phyloP scores from a whole-genome alignment of 805 yeast genomes.

The Cyberlindnera maclurae region DNA sequence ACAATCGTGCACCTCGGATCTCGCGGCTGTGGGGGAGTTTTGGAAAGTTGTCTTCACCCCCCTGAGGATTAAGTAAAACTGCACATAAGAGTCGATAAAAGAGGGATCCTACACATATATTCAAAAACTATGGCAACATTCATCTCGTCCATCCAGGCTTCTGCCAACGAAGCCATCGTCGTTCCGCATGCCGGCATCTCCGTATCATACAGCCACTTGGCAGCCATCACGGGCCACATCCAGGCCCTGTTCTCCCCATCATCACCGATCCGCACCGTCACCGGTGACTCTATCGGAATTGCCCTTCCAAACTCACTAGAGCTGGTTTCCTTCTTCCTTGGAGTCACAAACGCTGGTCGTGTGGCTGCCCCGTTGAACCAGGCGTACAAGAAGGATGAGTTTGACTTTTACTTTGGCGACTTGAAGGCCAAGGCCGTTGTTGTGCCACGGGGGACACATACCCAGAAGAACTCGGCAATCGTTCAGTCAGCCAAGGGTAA shows the following conservation, averaged over 20 bases:
- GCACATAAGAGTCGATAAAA: too few relatives aligned
- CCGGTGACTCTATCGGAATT: slow-evolving; percentile 36
- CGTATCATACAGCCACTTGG: slow-evolving; percentile 38
- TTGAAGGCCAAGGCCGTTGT: slow-evolving; percentile 49
- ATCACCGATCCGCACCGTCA: slow-evolving; percentile 38
- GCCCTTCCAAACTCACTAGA: slow-evolving; percentile 58
- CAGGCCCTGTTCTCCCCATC: slow-evolving; percentile 38
- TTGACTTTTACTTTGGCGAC: slow-evolving; percentile 58
- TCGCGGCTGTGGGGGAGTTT: too few relatives aligned
- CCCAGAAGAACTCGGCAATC: slow-evolving; percentile 32
- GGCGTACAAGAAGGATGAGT: slow-evolving; percentile 51
- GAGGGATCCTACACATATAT: too few relatives aligned
- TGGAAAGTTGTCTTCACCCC: too few relatives aligned
- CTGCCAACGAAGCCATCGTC: slow-evolving; percentile 35
- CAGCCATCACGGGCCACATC: slow-evolving; percentile 38
- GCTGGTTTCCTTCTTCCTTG: slow-evolving; percentile 48
- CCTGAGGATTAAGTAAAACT: too few relatives aligned
- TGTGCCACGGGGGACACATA: slow-evolving; percentile 46
- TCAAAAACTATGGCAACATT: slow-evolving; percentile 26
- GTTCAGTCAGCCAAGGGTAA: slow-evolving; percentile 43
- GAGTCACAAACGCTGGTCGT: slow-evolving; percentile 46
- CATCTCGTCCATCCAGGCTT: slow-evolving; percentile 28
- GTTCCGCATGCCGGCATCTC: slow-evolving; percentile 39
- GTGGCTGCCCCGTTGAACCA: slow-evolving; percentile 69
- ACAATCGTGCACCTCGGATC: too few relatives aligned